Conservation (phyloP, 805 yeast genomes). For the Candida schatavii region DNA sequence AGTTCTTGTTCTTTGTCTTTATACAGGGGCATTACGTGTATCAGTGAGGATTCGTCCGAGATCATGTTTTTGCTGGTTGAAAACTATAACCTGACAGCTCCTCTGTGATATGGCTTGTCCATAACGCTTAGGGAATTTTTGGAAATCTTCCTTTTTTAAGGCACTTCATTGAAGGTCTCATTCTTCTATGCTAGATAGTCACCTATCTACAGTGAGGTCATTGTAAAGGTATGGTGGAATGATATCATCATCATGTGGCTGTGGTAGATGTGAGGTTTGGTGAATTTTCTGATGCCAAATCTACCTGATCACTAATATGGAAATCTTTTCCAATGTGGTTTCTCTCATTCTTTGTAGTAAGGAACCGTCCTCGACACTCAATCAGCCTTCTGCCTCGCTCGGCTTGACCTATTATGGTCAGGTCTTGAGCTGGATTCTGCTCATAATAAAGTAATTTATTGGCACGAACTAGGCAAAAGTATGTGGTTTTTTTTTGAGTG, state of each 20-base stretch:
- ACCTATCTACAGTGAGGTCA: constrained; percentile 24
- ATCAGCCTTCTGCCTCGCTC: constrained; percentile 50
- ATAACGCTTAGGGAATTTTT: constrained; percentile 69
- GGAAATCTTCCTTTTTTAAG: constrained; percentile 38
- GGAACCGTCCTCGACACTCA: no score
- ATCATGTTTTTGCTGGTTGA: constrained; percentile 99
- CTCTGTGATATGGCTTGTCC: constrained; percentile 49
- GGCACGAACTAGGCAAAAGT: constrained; percentile 37
- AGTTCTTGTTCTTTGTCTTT: constrained; percentile 66
- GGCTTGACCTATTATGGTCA: constrained; percentile 24
- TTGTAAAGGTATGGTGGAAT: constrained; percentile 5
- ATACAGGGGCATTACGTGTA: constrained; percentile 99
- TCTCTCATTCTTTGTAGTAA: no score
- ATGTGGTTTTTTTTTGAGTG: constrained; percentile 45
- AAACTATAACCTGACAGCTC: constrained; percentile 96
- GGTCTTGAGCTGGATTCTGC: constrained; percentile 48
- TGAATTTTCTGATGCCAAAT: no score
- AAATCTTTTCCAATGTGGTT: no score
- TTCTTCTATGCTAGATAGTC: constrained; percentile 12
- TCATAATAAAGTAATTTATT: not conserved
- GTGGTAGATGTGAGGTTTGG: no score
- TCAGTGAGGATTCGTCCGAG: constrained; percentile 99
- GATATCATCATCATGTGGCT: not conserved
- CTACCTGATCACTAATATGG: no score
- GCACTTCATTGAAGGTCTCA: constrained; percentile 35